These are phyloP conservation scores for Pterulicium gracile DNA, from an alignment of 1,284 basidiomycete species.

Conservation along the genomic window DNA sequence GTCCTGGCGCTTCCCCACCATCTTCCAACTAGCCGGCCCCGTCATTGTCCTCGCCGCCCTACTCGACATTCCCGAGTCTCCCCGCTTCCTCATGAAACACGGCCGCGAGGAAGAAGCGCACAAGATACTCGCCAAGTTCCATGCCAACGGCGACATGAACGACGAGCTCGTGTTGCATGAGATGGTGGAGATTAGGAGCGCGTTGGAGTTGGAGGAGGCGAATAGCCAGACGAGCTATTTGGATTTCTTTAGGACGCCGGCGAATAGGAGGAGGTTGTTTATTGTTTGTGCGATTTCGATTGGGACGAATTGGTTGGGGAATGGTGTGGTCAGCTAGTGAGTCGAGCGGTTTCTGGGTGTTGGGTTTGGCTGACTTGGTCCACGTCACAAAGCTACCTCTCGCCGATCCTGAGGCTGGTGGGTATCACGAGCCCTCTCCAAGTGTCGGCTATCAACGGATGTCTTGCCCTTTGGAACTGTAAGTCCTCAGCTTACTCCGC, in stretches of 20 bases:
- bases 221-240: slow-evolving; percentile 6
- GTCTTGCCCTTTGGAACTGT: slow-evolving; percentile 6
- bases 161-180: slow-evolving; percentile 11
- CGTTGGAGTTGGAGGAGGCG: slow-evolving; percentile 6
- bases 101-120: slow-evolving; percentile 7
- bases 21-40: slow-evolving; percentile 5
- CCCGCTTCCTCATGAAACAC: slow-evolving; percentile 10
- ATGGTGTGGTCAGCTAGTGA: neutral
- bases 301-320: slow-evolving; percentile 4
- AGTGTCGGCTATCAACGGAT: slow-evolving; percentile 10
- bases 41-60: slow-evolving; percentile 7
- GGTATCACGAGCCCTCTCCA: slow-evolving; percentile 8
- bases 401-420: slow-evolving; percentile 9
- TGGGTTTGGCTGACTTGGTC: slow-evolving; percentile 4
- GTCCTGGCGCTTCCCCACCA: slow-evolving; percentile 9
- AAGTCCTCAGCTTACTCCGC: slow-evolving; percentile 4
- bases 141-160: slow-evolving; percentile 9
- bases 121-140: slow-evolving; percentile 8
- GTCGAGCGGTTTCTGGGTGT: neutral
- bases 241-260: neutral
- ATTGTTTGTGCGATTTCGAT: slow-evolving; percentile 5
- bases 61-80: slow-evolving; percentile 9
- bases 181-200: slow-evolving; percentile 9
- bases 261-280: slow-evolving; percentile 7
- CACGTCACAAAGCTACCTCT: neutral